Base-by-base conservation (phyloP, 345 rosid species). In the Syzygium aromaticum region DNA sequence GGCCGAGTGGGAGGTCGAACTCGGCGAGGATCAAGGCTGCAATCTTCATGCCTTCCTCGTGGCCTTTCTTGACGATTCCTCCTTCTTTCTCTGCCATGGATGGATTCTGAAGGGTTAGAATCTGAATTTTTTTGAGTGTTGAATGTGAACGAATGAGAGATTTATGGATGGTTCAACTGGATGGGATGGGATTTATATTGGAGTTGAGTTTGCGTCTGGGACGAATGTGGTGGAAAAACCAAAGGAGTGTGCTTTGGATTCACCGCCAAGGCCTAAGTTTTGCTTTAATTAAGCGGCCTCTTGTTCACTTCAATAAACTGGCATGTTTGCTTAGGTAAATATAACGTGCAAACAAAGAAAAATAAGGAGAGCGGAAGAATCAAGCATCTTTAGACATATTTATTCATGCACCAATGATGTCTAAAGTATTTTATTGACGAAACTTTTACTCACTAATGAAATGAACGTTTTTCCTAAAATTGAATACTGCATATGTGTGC, bases 51-150 rank as follows among this genome's bases (percentile, higher is more conserved):
- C 94, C 93, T 84, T 92, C 93, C 3, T 91, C 92, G 52, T 91
- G 92, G 14, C 94, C 93, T 57, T 77, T 89, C 88, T 90, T 84
- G 22, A 91, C 90, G 30, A 88, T 27, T 40, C 90, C 93, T 87
- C 93, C 95, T 85, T 91, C 93, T 92, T 87, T 93, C 88, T 90
- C 91, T 59, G 91, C 92, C 95, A 93, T 91, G 86, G 86, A 86
- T 38, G 49, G 73, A 52, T 61, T 85, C 33, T 54, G 6, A 23
- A 73, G 38, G 82, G 82, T 73, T 19, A 13, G 82, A 19, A 19
- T 38, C 46, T 38, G 38, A 40, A 27, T 73, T 38, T 73, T 73
- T 25, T 21, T 38, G 49, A 22, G 49, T 10, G 82, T 73, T 40
- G 21, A 38, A 73, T 38, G 82, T 73, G 49, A 73, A 49, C 49